Conservation (phyloP, 2,329 filamentous ascomycete species). For the Ophiostoma himal-ulmi region DNA sequence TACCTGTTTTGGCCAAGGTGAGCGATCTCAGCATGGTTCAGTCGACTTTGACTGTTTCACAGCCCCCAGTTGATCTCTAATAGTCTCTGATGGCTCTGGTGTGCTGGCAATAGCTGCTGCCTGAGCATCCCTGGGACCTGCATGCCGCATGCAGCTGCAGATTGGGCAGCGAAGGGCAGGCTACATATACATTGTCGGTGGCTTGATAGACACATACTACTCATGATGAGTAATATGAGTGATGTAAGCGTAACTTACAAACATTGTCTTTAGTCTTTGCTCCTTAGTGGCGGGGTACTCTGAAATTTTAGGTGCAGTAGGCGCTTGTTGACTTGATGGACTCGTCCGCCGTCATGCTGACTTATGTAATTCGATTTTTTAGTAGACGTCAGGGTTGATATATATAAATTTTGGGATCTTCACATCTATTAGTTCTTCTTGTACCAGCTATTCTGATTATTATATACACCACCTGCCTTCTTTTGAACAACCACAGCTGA, state of each 20-base stretch:
- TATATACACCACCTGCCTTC: too few relatives aligned
- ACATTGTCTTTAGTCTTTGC: background rate
- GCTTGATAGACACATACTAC: background rate
- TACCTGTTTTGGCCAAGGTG: background rate
- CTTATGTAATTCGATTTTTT: background rate
- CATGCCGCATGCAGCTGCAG: conserved; percentile 10
- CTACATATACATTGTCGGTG: background rate
- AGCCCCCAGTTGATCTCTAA: background rate
- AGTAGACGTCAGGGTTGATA: background rate
- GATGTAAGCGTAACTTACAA: background rate
- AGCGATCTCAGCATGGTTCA: background rate
- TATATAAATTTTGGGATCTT: background rate
- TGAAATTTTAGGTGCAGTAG: conserved; percentile 6
- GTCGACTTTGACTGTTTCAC: background rate
- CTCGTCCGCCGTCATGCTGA: conserved; percentile 1
- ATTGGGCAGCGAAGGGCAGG: background rate
- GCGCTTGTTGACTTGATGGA: background rate
- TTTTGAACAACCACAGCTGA: too few relatives aligned
- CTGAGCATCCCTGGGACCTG: conserved; percentile 8
- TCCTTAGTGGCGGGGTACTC: conserved; percentile 2
- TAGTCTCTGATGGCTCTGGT: background rate
- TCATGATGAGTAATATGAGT: background rate
- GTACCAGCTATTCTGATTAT: too few relatives aligned
- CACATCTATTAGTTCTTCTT: too few relatives aligned
- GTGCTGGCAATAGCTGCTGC: conserved; percentile 7